These are phyloP conservation scores for Ophiostoma perfectum DNA, from an alignment of 2,329 filamentous ascomycete genomes.

Conservation along the genomic window DNA sequence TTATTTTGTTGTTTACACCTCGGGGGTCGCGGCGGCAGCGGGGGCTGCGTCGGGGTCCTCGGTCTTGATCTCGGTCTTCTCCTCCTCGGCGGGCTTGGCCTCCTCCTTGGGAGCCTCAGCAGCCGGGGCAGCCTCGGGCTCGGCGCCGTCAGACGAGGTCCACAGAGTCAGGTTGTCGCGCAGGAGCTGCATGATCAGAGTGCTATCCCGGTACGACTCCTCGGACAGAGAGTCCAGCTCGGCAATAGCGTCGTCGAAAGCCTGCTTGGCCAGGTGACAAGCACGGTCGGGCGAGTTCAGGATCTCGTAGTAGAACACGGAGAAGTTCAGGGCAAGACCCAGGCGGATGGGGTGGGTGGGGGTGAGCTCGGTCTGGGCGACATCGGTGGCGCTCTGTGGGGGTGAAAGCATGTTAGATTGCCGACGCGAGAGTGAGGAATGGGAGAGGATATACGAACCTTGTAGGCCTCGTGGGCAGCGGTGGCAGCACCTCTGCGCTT, in stretches of 20 bases:
- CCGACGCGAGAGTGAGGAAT: too few species aligned
- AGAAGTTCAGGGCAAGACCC: conserved; percentile 74
- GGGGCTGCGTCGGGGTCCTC: conserved; percentile 17
- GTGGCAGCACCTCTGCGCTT: conserved; percentile 93
- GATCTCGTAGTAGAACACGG: conserved; percentile 62
- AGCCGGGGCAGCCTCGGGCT: conserved; percentile 54
- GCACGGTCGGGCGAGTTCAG: conserved; percentile 97
- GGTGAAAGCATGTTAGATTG: neutral
- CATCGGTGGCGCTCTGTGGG: conserved; percentile 78
- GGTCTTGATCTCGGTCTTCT: conserved; percentile 26
- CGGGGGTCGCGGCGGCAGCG: conserved; percentile 16
- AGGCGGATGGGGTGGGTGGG: conserved; percentile 92
- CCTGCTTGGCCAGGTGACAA: conserved; percentile 95
- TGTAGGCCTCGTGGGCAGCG: conserved; percentile 95
- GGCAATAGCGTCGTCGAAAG: conserved; percentile 94
- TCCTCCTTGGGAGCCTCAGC: conserved; percentile 42
- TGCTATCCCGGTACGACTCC: conserved; percentile 98
- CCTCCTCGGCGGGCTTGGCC: conserved; percentile 36
- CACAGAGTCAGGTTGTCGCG: conserved; percentile 97
- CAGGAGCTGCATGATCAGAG: conserved; percentile 97
- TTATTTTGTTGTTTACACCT: conserved; percentile 18
- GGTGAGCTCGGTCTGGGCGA: conserved; percentile 81
- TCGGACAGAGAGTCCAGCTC: conserved; percentile 97
- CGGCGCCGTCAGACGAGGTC: conserved; percentile 87
- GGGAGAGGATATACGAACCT: conserved; percentile 40